Percentiles rank a stretch among this genome's conserved stretches.
Conservation (phyloP, 2,329 filamentous ascomycete genomes). For the Lachnellula arida region DNA sequence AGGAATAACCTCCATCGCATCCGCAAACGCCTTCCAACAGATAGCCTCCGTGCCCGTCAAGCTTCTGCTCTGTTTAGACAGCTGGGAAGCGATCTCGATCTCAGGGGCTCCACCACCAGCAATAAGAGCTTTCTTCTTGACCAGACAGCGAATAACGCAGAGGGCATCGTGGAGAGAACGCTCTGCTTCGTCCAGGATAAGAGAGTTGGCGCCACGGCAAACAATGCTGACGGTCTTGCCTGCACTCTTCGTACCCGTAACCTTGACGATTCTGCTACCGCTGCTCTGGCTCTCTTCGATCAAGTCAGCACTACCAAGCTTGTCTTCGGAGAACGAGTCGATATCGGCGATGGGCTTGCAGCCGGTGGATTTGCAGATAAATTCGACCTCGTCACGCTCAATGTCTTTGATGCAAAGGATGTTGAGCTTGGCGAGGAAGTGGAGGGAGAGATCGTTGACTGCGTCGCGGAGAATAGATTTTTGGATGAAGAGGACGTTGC, state of each 20-base stretch:
- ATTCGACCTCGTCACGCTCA: conserved; percentile 97
- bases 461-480: conserved; percentile 98
- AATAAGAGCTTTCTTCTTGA: conserved; percentile 99
- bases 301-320: conserved; percentile 88
- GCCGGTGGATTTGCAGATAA: conserved; percentile 97
- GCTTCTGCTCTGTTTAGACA: conserved; percentile 76
- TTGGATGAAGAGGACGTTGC: conserved; percentile 96
- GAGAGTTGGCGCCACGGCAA: conserved; percentile 84
- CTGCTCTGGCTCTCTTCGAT: conserved; percentile 87
- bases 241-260: conserved; percentile 81
- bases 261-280: conserved; percentile 89
- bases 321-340: conserved; percentile 98
- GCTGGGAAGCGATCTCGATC: conserved; percentile 87
- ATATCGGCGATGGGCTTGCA: conserved; percentile 99
- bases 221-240: conserved; percentile 92
- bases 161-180: conserved; percentile 95
- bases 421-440: conserved; percentile 95
- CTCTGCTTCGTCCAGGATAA: conserved; percentile 96
- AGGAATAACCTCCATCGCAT: conserved; percentile 94
- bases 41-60: conserved; percentile 91
- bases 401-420: conserved; percentile 97
- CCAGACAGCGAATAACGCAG: conserved; percentile 92
- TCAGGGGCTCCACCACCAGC: conserved; percentile 95
- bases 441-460: conserved; percentile 93
- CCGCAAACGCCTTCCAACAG: conserved; percentile 98